A percentile compares a stretch with the other conserved stretches of the same genome.
Conservation (phyloP, 768 basidiomycete species). For the Termitomyces sp. region DNA sequence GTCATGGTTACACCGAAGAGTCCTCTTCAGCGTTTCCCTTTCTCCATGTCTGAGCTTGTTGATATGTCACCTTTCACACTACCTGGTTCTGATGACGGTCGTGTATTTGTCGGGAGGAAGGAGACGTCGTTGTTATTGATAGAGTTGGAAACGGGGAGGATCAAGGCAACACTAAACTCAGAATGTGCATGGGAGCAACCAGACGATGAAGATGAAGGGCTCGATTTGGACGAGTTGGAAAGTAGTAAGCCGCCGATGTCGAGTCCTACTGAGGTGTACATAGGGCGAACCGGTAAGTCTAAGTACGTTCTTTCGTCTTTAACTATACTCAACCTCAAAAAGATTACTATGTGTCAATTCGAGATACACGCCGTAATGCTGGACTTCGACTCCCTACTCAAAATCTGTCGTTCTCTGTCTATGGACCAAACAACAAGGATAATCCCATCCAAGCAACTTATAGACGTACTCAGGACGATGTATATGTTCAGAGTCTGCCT, state of each 20-base stretch:
- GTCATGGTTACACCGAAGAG: slow-evolving; percentile 65
- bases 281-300: slow-evolving; percentile 43
- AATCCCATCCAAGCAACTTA: slow-evolving; percentile 67
- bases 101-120: slow-evolving; percentile 87
- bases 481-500: slow-evolving; percentile 76
- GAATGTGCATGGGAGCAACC: slow-evolving; percentile 77
- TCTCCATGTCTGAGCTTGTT: slow-evolving; percentile 90
- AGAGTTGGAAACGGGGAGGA: slow-evolving; percentile 73
- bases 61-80: slow-evolving; percentile 82
- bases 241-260: slow-evolving; percentile 33
- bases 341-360: slow-evolving; percentile 89
- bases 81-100: slow-evolving; percentile 52
- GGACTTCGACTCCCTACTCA: slow-evolving; percentile 46
- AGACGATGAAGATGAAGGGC: slow-evolving; percentile 36
- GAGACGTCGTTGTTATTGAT: slow-evolving; percentile 76
- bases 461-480: slow-evolving; percentile 68
- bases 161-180: slow-evolving; percentile 69
- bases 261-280: slow-evolving; percentile 40
- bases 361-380: slow-evolving; percentile 34
- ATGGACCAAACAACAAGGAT: slow-evolving; percentile 90
- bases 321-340: slow-evolving; percentile 4
- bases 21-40: slow-evolving; percentile 81
- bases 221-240: slow-evolving; percentile 39
- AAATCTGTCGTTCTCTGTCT: slow-evolving; percentile 84
- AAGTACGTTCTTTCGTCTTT: not conserved